Evolutionary conservation across 202 grass and related monocot species (phyloP).

Genomic region (Hordeum pubiflorum): DNA sequence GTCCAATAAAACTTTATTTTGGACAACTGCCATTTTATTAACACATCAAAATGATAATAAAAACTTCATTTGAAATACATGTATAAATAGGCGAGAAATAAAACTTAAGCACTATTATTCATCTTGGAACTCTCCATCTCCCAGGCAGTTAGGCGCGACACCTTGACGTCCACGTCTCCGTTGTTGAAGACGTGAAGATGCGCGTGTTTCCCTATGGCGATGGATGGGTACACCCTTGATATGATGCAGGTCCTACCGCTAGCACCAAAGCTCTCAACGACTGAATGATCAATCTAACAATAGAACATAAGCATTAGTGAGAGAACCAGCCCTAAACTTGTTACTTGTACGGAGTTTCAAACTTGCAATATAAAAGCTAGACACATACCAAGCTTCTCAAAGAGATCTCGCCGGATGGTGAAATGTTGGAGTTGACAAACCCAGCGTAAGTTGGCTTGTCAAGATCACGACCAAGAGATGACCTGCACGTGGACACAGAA

Average conservation of each 20-base stretch:
- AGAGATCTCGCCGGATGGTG: slow-evolving; percentile 34
- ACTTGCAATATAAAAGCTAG: neutral
- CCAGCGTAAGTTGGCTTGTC: slow-evolving; percentile 78
- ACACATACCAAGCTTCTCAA: slow-evolving; percentile 52
- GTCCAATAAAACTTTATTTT: neutral
- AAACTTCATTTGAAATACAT: neutral
- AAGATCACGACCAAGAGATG: slow-evolving; percentile 38
- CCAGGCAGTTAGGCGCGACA: slow-evolving; percentile 51
- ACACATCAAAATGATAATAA: neutral
- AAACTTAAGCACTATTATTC: slow-evolving; percentile 35
- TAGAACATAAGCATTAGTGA: neutral
- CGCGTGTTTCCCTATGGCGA: slow-evolving; percentile 37
- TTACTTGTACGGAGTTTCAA: no score
- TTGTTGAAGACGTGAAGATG: slow-evolving; percentile 82
- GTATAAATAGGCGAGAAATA: neutral
- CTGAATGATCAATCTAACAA: slow-evolving; percentile 57
- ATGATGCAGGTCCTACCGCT: slow-evolving; percentile 61
- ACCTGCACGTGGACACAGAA: slow-evolving; percentile 25
- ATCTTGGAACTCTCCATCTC: slow-evolving; percentile 56
- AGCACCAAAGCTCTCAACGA: slow-evolving; percentile 78
- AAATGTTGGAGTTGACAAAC: slow-evolving; percentile 53
- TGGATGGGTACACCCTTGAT: slow-evolving; percentile 66
- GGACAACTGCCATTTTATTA: neutral
- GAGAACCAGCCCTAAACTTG: neutral
- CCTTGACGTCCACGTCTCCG: slow-evolving; percentile 33